Evolutionary conservation across 345 rosid genomes (phyloP), one percentile per base, ranked within the genome.

Genomic region (Dimocarpus longan): DNA sequence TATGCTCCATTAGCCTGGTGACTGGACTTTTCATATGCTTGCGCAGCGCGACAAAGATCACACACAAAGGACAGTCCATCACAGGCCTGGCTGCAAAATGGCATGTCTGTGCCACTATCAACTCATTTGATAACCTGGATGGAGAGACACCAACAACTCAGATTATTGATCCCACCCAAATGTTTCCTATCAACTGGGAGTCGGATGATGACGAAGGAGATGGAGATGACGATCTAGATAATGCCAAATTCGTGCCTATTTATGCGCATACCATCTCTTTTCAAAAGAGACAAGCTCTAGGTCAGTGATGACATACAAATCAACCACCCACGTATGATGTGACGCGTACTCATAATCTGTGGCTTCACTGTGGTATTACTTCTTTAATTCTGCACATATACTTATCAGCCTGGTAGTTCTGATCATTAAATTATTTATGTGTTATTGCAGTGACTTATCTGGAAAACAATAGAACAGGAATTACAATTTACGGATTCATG

Each of bases 41-140:
- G 81, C 87, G 98, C 52, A 95, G 98, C 16, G 94, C 98, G 10
- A 88, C 98, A n/a, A 95, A 93, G 86, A 90, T 93, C 82, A 89
- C 98, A 12, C 98, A 95, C 76, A 89, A 87, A 84, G 98, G 90
- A 65, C 97, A 91, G 78, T 85, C 98, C 71, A 82, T 92, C 5
- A 93, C 94, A 8, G 89, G 96, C 87, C 97, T 95, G 72, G 97
- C 97, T 21, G 88, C 97, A 2, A 93, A 88, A 75, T 95, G 98
- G 98, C 95, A 95, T 71, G 91, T 91, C 6, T 93, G 92, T 46
- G 97, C 98, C 3, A 95, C 98, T 11, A 84, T 93, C 76, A 87
- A 93, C 80, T 89, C 92, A 6, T 95, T 88, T 15, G 93, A 92
- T 18, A 84, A 88, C 43, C 82, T 78, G 59, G 97, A 93, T 69